Evolutionary conservation across 2,329 filamentous ascomycete species (phyloP), one percentile per base, ranked within the genome.

Genomic region (Orbilia oligospora): DNA sequence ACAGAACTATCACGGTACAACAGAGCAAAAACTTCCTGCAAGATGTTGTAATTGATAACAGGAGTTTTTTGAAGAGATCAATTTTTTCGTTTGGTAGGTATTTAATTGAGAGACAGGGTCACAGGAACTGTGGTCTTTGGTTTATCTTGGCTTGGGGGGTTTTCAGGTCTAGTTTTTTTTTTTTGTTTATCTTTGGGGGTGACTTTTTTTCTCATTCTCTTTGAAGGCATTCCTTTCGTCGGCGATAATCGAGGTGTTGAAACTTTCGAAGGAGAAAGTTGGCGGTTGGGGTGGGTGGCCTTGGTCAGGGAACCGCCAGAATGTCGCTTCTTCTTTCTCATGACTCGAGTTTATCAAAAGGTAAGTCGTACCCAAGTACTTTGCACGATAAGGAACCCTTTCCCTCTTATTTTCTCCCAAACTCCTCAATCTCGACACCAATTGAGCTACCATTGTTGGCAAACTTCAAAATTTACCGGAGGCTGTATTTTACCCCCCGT

Each of bases 1-100:
- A 75, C 71, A 63, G 71, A 27, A 75, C 53, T 75, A 69, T 75
- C 71, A 75, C 71, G 71, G 64, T 63, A 75, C 53, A 44, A 14
- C 3, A 6, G 3, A 30, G 6, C 3, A 18, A 55, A 20, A 30
- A 51, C 48, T 51, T 51, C 20, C 20, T 27, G 51, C 51, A 46
- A 48, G 41, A 64, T 3, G 44, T 30, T 48, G 41, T 24, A 49
- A 65, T 65, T 14, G 44, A 33, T 20, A 10, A 24, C 44, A 24
- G 33, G 38, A 6, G 10, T 22, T 44, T 18, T 24, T n/a, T 20
- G 55, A 4, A 44, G 20, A 16, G 20, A 38, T 38, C 1, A n/a
- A 9, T 18, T 30, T 46, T 18, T 46, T 12, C 33, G 27, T 48
- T 49, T 38, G 41, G 24, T 48, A 51, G 46, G 41, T 51, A 48